Base-by-base conservation (phyloP, 164 flowering plant genomes). In the Vitis cinerea region DNA sequence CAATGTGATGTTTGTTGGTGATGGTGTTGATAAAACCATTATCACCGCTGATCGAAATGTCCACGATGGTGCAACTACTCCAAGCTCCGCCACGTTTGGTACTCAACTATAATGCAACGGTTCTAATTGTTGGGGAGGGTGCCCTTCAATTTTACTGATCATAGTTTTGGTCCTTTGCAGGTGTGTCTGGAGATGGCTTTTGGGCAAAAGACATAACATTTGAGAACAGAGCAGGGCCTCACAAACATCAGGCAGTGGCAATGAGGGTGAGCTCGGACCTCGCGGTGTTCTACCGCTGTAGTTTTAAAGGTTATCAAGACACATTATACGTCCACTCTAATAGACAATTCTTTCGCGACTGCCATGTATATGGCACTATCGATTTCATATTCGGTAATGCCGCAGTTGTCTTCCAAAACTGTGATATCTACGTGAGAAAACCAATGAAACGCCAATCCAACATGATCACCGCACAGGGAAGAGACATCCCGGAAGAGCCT, bases 381-480 rank as follows among this genome's bases (percentile, higher is more conserved):
- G 89, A 90, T 65, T 85, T 85, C 81, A 88, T 86, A 51, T 88
- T 90, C 47, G 93, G 93, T 3, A 71, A 91, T 51, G 87, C 90
- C 0, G 69, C 85, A 0, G 87, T 63, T 1, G 84, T 91, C 2
- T 52, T 91, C 13, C 90, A 91, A 62, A 83, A 85, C 71, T 91
- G 89, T 23, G 80, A 86, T 68, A 85, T 91, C 13, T 78, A 63
- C 27, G 79, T 85, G 0, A 74, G 85, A 29, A 71, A 66, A 61
- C 93, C 91, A 14, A 81, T 82, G 86, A 51, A 47, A 3, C 70
- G 73, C 66, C 93, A 85, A 64, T 48, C 76, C 56, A 88, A 81
- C 83, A 75, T 83, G 78, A 82, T 88, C 55, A 85, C 87, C 0
- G 93, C 93, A 1, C 93, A 90, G 47, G 89, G 89, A 10, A 72